phyloP scores from a whole-genome alignment of 805 yeast species.

The Pachysolen tannophilus region DNA sequence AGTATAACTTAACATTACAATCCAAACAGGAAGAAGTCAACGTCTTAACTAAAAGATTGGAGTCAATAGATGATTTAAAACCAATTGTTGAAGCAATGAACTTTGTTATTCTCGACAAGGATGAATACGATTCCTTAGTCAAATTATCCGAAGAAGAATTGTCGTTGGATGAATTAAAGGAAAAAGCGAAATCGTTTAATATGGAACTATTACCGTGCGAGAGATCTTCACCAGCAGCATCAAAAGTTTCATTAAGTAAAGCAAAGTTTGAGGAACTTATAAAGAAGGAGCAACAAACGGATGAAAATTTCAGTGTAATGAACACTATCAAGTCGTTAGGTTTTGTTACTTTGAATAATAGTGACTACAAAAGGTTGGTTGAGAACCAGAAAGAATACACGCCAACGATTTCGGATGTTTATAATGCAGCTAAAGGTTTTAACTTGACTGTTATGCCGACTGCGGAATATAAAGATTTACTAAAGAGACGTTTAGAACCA shows the following conservation, averaged over 20 bases:
- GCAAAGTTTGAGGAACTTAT: conserved; percentile 23
- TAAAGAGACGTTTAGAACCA: conserved; percentile 15
- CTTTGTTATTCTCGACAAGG: neutral
- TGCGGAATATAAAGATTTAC: conserved; percentile 32
- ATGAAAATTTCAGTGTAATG: conserved; percentile 8
- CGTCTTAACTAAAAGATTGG: too few species aligned
- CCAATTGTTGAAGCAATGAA: too few species aligned
- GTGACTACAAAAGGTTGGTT: conserved; percentile 9
- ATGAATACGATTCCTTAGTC: conserved; percentile 8
- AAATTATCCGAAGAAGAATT: conserved; percentile 8
- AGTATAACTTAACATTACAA: too few species aligned
- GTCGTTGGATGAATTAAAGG: neutral
- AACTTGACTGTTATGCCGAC: conserved; percentile 34
- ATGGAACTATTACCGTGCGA: neutral
- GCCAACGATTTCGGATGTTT: conserved; percentile 8
- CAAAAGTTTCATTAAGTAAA: conserved; percentile 24
- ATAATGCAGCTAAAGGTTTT: conserved; percentile 28
- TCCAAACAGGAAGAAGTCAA: too few species aligned
- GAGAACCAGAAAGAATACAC: conserved; percentile 6
- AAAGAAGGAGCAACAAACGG: conserved; percentile 2
- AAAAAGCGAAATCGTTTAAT: neutral
- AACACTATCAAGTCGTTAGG: conserved; percentile 11
- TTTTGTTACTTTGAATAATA: conserved; percentile 8
- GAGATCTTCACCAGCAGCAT: neutral
- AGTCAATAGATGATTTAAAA: too few species aligned